These are phyloP conservation scores for Fusarium neocosmosporiellum DNA, from an alignment of 2,329 filamentous ascomycete genomes.

Conservation along the genomic window DNA sequence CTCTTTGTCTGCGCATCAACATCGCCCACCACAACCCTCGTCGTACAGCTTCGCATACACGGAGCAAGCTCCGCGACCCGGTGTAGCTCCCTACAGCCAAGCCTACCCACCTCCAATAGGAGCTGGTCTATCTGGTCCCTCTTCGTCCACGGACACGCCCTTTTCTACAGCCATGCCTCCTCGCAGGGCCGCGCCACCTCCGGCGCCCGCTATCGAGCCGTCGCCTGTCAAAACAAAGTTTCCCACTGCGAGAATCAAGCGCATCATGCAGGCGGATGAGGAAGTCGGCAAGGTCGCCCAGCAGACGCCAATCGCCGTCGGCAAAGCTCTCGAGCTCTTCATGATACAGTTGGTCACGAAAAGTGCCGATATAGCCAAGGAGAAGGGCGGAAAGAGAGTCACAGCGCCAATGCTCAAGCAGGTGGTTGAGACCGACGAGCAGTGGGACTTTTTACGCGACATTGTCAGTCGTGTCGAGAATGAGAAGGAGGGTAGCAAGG, in stretches of 20 bases:
- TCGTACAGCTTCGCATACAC: constrained; percentile 25
- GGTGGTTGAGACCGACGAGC: constrained; percentile 87
- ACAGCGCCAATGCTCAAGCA: constrained; percentile 92
- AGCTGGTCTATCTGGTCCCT: constrained; percentile 11
- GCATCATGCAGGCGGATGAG: constrained; percentile 99
- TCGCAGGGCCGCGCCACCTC: constrained; percentile 49
- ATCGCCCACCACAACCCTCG: constrained; percentile 30
- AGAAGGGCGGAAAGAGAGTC: constrained; percentile 88
- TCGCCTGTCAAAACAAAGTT: constrained; percentile 94
- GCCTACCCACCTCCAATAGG: constrained; percentile 23
- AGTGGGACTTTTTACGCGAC: constrained; percentile 93
- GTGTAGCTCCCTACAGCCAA: constrained; percentile 29
- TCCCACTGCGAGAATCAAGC: constrained; percentile 95
- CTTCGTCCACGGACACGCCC: constrained; percentile 19
- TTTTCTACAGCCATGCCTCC: constrained; percentile 49
- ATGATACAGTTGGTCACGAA: constrained; percentile 95
- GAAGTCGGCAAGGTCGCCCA: constrained; percentile 98
- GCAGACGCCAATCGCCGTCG: constrained; percentile 94
- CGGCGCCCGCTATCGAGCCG: constrained; percentile 61
- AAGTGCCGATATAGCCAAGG: constrained; percentile 84
- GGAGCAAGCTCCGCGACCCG: constrained; percentile 22
- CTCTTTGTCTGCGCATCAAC: constrained; percentile 20
- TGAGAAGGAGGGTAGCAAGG: constrained; percentile 59
- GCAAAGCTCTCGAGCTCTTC: constrained; percentile 95
- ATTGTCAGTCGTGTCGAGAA: constrained; percentile 86